phyloP scores from a whole-genome alignment of 352 stramenopile species.

The Thalassiosira mediterranea region DNA sequence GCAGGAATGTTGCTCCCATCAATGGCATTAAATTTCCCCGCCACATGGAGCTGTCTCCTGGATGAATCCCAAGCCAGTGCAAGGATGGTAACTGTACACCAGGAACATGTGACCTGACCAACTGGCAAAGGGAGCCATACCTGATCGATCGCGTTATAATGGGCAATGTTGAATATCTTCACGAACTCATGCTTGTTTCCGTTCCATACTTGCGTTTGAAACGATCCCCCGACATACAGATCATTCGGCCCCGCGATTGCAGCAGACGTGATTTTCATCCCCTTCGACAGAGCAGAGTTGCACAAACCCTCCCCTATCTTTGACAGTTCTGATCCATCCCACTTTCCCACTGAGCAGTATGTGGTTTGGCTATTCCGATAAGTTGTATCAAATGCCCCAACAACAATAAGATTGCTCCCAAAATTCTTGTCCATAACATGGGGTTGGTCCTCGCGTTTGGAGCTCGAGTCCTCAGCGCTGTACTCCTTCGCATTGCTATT shows the following conservation, averaged over 20 bases:
- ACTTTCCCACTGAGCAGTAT: constrained; percentile 87
- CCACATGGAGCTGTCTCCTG: constrained; percentile 79
- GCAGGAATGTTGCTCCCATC: constrained; percentile 81
- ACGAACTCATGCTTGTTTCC: constrained; percentile 86
- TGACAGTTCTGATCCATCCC: constrained; percentile 82
- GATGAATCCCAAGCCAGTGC: constrained; percentile 80
- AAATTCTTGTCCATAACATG: constrained; percentile 46
- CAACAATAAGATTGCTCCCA: constrained; percentile 79
- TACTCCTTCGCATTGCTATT: constrained; percentile 52
- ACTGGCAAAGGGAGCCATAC: constrained; percentile 84
- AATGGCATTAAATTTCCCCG: constrained; percentile 85
- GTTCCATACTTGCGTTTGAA: constrained; percentile 88
- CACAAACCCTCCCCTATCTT: constrained; percentile 88
- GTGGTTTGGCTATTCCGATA: constrained; percentile 86
- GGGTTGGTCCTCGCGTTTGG: constrained; percentile 23
- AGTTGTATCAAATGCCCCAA: constrained; percentile 84
- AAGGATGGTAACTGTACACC: constrained; percentile 81
- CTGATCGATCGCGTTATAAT: constrained; percentile 85
- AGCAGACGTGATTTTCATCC: constrained; percentile 86
- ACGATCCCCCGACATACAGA: constrained; percentile 86
- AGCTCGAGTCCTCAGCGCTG: constrained; percentile 16
- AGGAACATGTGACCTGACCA: constrained; percentile 82
- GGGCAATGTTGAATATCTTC: constrained; percentile 87
- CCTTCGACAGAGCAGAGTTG: constrained; percentile 81
- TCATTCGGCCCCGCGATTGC: constrained; percentile 84